Evolutionary conservation across 108 stramenopile genomes (phyloP), one percentile per base, ranked within the genome.

Genomic region (Seminavis robusta): DNA sequence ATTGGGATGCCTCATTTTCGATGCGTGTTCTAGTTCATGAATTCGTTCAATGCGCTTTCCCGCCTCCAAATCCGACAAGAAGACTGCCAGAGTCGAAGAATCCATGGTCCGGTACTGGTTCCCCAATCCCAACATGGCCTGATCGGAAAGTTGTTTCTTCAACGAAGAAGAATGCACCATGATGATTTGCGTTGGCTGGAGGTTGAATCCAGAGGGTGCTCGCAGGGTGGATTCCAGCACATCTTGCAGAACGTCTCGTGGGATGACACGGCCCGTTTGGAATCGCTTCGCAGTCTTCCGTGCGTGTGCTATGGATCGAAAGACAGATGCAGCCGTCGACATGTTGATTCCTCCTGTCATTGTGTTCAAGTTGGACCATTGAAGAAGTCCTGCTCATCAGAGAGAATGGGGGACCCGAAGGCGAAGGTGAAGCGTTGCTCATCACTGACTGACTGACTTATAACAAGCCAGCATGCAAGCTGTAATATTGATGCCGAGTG

Each of bases 101-200:
- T 92, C 83, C 11, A 49, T 65, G n/a, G 75, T 70, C 23, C 86
- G 66, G 56, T 70, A 86, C 55, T 85, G 79, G 64, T 92, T 92
- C 1, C 90, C 86, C 1, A 67, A 41, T 41, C 90, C 90, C 1
- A 88, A 59, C 90, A 92, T 92, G 62, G 81, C 86, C 16, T 74
- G 43, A 24, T 79, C 46, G 25, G 79, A 52, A 24, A 91, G 52
- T 13, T 68, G 40, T 31, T 80, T 47, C 61, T 87, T 85, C 33
- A 75, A 37, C 3, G 26, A 19, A 17, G 69, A 56, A 10, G 61
- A 42, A 41, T 82, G 81, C 3, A 91, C 81, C 38, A 91, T 52
- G 24, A 91, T 61, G 9, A 87, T 63, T 58, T 87, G 83, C n/a
- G 79, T 85, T n/a, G 90, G 90, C 53, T 87, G 86, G 20, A 91